phyloP scores from a whole-genome alignment of 331 rosid genomes.

The Spiraea crenata region DNA sequence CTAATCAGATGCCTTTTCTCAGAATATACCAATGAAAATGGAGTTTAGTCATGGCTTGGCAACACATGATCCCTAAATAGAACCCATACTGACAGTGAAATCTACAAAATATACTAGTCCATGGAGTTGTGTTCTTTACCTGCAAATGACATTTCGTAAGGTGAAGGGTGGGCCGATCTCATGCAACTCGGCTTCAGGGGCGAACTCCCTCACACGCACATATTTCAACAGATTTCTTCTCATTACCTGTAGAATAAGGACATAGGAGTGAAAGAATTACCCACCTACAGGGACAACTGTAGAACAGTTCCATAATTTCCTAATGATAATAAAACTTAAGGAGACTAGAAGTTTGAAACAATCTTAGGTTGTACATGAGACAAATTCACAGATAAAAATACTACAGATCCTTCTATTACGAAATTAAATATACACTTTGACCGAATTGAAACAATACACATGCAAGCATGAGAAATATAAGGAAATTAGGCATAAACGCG shows the following conservation, averaged over 20 bases:
- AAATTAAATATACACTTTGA: too few relatives aligned
- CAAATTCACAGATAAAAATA: neutral
- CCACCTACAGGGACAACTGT: conserved; percentile 15
- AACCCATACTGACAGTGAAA: neutral
- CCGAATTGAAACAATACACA: too few relatives aligned
- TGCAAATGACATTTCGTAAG: conserved; percentile 88
- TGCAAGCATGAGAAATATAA: too few relatives aligned
- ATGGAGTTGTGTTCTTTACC: conserved; percentile 37
- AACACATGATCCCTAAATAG: neutral
- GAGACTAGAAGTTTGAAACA: neutral
- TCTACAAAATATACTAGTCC: neutral
- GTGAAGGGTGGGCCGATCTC: conserved; percentile 58
- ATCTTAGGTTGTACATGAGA: neutral
- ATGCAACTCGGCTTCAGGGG: conserved; percentile 85
- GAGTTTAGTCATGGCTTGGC: neutral
- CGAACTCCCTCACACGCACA: conserved; percentile 79
- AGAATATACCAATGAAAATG: neutral
- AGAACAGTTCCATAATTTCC: neutral
- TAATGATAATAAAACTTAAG: neutral
- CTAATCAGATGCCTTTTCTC: conserved; percentile 2
- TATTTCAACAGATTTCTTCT: conserved; percentile 73
- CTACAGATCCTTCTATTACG: neutral
- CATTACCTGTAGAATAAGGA: conserved; percentile 63
- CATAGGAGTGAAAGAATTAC: conserved; percentile 29
- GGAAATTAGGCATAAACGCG: too few relatives aligned